Conservation (phyloP, 2,329 filamentous ascomycete genomes). For the Neonectria magnoliae region DNA sequence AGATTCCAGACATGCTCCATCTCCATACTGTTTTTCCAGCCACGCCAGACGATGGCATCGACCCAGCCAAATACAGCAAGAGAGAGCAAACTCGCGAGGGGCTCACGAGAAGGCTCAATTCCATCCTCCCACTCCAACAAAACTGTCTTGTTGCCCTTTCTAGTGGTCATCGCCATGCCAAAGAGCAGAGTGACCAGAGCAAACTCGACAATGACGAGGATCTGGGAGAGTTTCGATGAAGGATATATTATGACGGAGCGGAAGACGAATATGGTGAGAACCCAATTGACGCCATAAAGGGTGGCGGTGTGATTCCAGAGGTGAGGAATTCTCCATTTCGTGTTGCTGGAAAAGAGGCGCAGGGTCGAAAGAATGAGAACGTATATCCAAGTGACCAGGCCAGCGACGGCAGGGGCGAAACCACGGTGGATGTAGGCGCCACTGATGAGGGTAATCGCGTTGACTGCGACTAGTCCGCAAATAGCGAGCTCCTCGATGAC, state of each 20-base stretch:
- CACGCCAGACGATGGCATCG: conserved; percentile 86
- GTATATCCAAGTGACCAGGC: conserved; percentile 83
- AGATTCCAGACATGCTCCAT: conserved; percentile 93
- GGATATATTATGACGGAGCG: conserved; percentile 87
- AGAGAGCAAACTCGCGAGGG: conserved; percentile 88
- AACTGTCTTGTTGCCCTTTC: conserved; percentile 92
- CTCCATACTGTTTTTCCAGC: conserved; percentile 86
- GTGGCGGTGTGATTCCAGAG: conserved; percentile 93
- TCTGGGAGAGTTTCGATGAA: conserved; percentile 67
- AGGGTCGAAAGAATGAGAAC: conserved; percentile 77
- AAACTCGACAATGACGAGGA: conserved; percentile 79
- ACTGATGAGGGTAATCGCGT: conserved; percentile 70
- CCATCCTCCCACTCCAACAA: conserved; percentile 89
- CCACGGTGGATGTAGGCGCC: conserved; percentile 68
- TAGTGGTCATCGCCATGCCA: conserved; percentile 79
- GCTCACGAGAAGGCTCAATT: conserved; percentile 87
- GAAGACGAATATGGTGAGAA: conserved; percentile 79
- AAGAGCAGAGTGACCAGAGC: conserved; percentile 78
- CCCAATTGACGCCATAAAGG: conserved; percentile 86
- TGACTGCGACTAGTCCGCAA: conserved; percentile 74
- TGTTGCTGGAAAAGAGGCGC: conserved; percentile 74
- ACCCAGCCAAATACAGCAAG: conserved; percentile 91
- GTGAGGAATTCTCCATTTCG: conserved; percentile 72
- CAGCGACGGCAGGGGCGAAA: conserved; percentile 69
- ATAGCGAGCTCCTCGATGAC: conserved; percentile 80